phyloP scores from a whole-genome alignment of 225 moss, liverwort and hornwort species.

The Marchantia polymorpha region DNA sequence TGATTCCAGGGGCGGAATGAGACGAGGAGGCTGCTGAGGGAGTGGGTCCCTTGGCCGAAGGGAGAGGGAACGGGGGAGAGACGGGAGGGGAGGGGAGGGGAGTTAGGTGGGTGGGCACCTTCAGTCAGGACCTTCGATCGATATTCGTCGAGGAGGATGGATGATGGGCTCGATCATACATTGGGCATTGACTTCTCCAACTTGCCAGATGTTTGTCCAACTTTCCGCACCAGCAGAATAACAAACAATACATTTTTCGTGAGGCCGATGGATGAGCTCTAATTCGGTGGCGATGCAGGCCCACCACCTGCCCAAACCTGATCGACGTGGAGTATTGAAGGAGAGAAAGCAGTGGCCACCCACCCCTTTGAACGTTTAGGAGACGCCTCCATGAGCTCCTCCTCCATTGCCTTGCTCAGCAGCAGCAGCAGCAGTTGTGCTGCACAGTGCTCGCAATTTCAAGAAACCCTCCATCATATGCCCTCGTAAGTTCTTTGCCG shows the following conservation, averaged over 20 bases:
- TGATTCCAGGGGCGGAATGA: neutral
- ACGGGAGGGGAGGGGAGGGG: no score
- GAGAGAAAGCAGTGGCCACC: neutral
- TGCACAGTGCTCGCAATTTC: neutral
- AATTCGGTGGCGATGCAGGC: neutral
- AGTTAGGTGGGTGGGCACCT: no score
- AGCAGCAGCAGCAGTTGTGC: neutral
- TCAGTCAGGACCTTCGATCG: neutral
- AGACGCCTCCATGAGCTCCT: neutral
- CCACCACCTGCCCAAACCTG: neutral
- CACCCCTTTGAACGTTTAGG: neutral
- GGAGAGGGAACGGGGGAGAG: neutral
- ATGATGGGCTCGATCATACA: neutral
- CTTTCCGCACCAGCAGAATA: neutral
- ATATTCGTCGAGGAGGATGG: neutral
- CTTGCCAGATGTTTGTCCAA: slow-evolving; percentile 6
- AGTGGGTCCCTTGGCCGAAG: neutral
- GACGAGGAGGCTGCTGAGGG: neutral
- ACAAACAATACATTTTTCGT: neutral
- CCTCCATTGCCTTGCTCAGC: neutral
- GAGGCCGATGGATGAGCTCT: neutral
- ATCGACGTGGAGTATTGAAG: slow-evolving; percentile 1
- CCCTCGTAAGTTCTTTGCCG: no score
- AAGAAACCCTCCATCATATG: no score
- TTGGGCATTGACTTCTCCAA: slow-evolving; percentile 6